Percentiles rank a stretch among this genome's conserved stretches.
phyloP scores from a whole-genome alignment of 106 monocot genomes.

The Chionographis japonica region DNA sequence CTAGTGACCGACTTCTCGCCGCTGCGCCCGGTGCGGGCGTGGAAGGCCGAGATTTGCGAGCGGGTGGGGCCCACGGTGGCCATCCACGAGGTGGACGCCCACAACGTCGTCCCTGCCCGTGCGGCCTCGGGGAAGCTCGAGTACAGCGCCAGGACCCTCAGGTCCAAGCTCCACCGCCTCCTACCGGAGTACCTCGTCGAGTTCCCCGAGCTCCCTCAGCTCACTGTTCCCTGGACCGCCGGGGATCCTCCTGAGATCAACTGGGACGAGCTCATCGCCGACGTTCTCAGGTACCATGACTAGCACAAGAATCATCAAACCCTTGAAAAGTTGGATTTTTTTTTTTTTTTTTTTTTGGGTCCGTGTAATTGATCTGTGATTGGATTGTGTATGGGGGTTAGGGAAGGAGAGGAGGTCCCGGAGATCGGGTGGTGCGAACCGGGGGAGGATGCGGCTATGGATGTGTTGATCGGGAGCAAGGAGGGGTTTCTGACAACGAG shows the following conservation, averaged over 20 bases:
- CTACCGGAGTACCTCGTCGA: slow-evolving; percentile 73
- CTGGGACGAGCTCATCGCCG: slow-evolving; percentile 70
- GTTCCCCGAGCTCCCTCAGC: slow-evolving; percentile 50
- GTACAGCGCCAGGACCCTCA: slow-evolving; percentile 77
- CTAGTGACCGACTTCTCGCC: slow-evolving; percentile 92
- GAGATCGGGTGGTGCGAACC: slow-evolving; percentile 87
- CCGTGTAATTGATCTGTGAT: neutral
- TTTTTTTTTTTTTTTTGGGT: neutral
- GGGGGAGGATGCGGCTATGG: slow-evolving; percentile 83
- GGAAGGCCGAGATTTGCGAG: slow-evolving; percentile 48
- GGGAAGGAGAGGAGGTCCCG: slow-evolving; percentile 68
- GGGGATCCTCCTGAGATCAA: slow-evolving; percentile 43
- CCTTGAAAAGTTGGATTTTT: neutral
- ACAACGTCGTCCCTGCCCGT: slow-evolving; percentile 94
- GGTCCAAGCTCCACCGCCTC: slow-evolving; percentile 58
- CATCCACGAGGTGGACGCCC: slow-evolving; percentile 85
- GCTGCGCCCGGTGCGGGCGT: slow-evolving; percentile 48
- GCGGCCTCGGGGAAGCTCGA: slow-evolving; percentile 75
- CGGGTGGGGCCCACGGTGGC: slow-evolving; percentile 21
- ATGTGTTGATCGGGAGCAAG: slow-evolving; percentile 62
- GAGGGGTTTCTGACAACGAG: slow-evolving; percentile 82
- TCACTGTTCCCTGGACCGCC: slow-evolving; percentile 27
- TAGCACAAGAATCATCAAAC: neutral
- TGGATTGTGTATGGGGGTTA: slow-evolving; percentile 9
- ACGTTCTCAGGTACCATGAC: slow-evolving; percentile 53